Percentiles rank a stretch among this genome's conserved stretches.
These are phyloP conservation scores for Aspergillus costaricaensis DNA, from an alignment of 2,329 filamentous ascomycete genomes.

Conservation along the genomic window DNA sequence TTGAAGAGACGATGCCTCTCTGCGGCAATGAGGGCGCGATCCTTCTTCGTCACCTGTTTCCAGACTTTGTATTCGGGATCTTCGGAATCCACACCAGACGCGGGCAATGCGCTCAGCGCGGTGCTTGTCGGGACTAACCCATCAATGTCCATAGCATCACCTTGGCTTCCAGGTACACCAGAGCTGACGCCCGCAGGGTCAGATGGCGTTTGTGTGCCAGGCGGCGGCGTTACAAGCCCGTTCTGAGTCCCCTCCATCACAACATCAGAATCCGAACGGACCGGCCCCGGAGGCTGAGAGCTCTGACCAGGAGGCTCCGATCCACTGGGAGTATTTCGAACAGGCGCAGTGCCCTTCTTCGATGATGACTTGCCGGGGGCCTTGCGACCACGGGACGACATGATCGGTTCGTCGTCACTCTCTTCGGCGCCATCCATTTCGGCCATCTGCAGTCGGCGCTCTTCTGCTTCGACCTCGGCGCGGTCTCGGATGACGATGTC, in stretches of 20 bases:
- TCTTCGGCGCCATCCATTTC: conserved; percentile 84
- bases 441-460: conserved; percentile 76
- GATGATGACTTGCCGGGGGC: conserved; percentile 74
- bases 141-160: conserved; percentile 85
- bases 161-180: conserved; percentile 65
- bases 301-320: conserved; percentile 71
- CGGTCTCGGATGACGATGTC: conserved; percentile 88
- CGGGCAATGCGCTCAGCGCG: conserved; percentile 65
- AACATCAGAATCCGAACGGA: conserved; percentile 71
- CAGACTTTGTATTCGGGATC: conserved; percentile 92
- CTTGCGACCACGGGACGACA: conserved; percentile 92
- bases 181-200: conserved; percentile 68
- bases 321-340: conserved; percentile 72
- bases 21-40: conserved; percentile 81
- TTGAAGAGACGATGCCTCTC: conserved; percentile 85
- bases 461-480: conserved; percentile 88
- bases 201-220: conserved; percentile 74
- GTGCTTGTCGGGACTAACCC: conserved; percentile 66
- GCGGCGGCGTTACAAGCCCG: conserved; percentile 81
- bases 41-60: conserved; percentile 98
- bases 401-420: conserved; percentile 96
- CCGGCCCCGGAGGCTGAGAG: conserved; percentile 51
- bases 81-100: conserved; percentile 79
- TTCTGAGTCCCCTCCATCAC: conserved; percentile 74
- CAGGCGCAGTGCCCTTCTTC: conserved; percentile 63